Evolutionary conservation across 495 filamentous ascomycete genomes (phyloP), one percentile per base, ranked within the genome.

Genomic region (Cercophora sp.): DNA sequence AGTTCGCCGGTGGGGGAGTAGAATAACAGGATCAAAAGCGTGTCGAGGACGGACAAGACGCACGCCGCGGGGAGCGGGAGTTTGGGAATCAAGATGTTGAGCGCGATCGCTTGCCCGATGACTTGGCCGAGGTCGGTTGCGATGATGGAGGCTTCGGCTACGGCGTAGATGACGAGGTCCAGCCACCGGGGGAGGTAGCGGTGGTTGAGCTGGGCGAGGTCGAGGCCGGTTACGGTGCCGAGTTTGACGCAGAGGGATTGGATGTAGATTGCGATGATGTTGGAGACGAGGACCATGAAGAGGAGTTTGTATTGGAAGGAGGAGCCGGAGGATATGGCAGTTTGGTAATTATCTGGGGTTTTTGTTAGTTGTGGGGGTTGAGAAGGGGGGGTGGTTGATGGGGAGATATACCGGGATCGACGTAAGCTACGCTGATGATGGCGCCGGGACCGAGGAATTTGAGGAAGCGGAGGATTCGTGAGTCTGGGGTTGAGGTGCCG

Each of bases 371-470:
- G 4, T 20, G 36, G 39, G 13, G 35, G 18, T 24, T 1, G 6
- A 9, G 23, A 47, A 19, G 6, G 4, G 6, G 1, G 5, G 8
- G n/a, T n/a, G n/a, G n/a, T n/a, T n/a, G n/a, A n/a, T n/a, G 11
- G 1, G 4, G 46, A 13, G 2, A 16, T 8, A 11, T 8, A 82
- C 10, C 57, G 52, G n/a, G 64, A 67, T 48, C 57, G 75, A 74
- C 75, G 57, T 77, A 77, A 16, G 86, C 86, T 34, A 91, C 87
- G 13, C 85, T 80, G 49, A 92, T 79, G 69, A 96, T 79, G 66
- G 94, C 91, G 1, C 90, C 90, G 9, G 91, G 91, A 1, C 91
- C 91, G 41, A 95, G 72, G 62, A 96, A 96, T 52, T 82, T 83
- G 50, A 67, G 68, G 60, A 87, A 93, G 26, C 82, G 91, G 49